phyloP scores from a whole-genome alignment of 106 monocot genomes.

The Phalaenopsis equestris region DNA sequence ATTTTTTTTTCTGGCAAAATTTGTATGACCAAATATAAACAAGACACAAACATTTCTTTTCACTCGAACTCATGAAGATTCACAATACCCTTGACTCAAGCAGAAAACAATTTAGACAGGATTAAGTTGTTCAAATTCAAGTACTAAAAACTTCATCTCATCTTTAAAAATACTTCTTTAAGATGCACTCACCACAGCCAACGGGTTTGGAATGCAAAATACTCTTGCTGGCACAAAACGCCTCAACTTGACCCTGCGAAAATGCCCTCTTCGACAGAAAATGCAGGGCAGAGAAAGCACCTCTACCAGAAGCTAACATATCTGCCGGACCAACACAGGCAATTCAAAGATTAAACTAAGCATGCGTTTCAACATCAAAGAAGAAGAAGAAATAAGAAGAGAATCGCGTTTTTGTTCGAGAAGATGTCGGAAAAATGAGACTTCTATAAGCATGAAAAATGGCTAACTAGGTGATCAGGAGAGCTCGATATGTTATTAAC shows the following conservation, averaged over 20 bases:
- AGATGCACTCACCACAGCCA: neutral
- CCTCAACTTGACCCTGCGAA: neutral
- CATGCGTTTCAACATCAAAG: neutral
- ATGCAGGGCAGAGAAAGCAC: conserved; percentile 3
- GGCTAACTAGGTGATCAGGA: neutral
- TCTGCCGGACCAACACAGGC: neutral
- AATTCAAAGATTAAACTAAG: neutral
- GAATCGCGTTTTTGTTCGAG: neutral
- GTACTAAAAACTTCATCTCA: neutral
- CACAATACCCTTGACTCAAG: neutral
- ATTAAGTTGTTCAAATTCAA: neutral
- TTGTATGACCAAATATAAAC: neutral
- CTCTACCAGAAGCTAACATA: neutral
- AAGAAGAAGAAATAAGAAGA: neutral
- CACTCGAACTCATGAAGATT: neutral
- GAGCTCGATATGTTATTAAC: neutral
- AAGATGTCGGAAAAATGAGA: neutral
- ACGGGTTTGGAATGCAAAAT: neutral
- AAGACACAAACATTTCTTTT: neutral
- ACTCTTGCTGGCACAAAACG: neutral
- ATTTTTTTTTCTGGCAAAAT: neutral
- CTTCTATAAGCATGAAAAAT: neutral
- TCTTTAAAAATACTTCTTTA: neutral
- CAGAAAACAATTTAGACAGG: neutral
- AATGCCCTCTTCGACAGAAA: neutral